Evolutionary conservation across 805 yeast species (phyloP).

Genomic region (Grigorovia humatica): DNA sequence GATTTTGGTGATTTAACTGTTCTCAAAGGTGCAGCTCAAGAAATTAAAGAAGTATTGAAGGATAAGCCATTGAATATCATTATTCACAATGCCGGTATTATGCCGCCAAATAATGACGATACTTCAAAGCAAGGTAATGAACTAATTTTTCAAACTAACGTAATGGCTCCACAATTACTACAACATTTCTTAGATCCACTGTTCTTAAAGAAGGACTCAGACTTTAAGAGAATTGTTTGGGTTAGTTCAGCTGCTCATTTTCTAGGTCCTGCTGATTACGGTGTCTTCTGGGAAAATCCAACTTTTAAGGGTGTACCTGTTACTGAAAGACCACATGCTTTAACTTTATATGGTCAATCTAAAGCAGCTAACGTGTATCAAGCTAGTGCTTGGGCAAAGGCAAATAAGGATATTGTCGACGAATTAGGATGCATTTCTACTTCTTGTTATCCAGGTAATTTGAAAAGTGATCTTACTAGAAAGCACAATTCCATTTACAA

Average conservation of each 20-base stretch:
- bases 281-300: constrained; percentile 27
- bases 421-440: constrained; percentile 26
- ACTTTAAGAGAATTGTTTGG: constrained; percentile 32
- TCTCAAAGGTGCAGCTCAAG: constrained; percentile 24
- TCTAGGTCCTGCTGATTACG: constrained; percentile 21
- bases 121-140: constrained; percentile 30
- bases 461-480: constrained; percentile 28
- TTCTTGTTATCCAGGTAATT: constrained; percentile 30
- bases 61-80: constrained; percentile 23
- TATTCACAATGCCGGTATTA: constrained; percentile 32
- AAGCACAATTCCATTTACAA: constrained; percentile 12
- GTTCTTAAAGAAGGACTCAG: constrained; percentile 25
- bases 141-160: constrained; percentile 30
- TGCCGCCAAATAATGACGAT: constrained; percentile 21
- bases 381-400: constrained; percentile 29
- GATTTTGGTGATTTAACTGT: constrained; percentile 33
- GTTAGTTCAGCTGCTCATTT: constrained; percentile 30
- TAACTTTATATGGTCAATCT: constrained; percentile 29
- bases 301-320: constrained; percentile 13
- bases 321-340: constrained; percentile 13
- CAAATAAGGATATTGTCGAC: constrained; percentile 16
- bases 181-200: constrained; percentile 32
- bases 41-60: constrained; percentile 10
- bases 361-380: constrained; percentile 30
- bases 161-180: constrained; percentile 30